phyloP scores from a whole-genome alignment of 495 filamentous ascomycete genomes.

The Xylaria intraflava region DNA sequence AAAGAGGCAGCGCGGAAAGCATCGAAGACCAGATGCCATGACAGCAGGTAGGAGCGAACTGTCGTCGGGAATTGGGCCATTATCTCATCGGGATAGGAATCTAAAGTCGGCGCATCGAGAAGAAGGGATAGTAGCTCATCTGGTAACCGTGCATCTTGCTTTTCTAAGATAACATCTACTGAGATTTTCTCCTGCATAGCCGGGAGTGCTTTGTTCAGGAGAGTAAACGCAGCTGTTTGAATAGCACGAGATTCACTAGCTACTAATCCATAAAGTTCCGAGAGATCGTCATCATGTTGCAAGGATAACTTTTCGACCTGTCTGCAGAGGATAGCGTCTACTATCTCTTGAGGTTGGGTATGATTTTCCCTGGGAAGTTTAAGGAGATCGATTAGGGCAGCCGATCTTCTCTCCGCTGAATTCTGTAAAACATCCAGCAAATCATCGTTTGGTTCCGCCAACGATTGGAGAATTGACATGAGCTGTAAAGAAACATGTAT shows the following conservation, averaged over 20 bases:
- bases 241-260: conserved; percentile 67
- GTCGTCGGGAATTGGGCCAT: conserved; percentile 47
- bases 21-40: conserved; percentile 88
- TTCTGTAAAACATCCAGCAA: conserved; percentile 64
- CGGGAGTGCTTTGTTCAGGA: conserved; percentile 74
- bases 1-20: conserved; percentile 74
- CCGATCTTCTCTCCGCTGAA: conserved; percentile 40
- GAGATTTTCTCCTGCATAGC: conserved; percentile 73
- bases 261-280: conserved; percentile 62
- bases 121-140: conserved; percentile 66
- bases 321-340: conserved; percentile 61
- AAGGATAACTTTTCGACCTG: conserved; percentile 54
- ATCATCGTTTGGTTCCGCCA: conserved; percentile 75
- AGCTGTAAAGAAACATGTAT: conserved; percentile 68
- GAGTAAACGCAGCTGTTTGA: conserved; percentile 71
- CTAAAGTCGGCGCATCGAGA: conserved; percentile 43
- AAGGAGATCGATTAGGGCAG: conserved; percentile 56
- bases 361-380: conserved; percentile 34
- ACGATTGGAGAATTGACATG: conserved; percentile 49
- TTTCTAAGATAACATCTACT: conserved; percentile 71
- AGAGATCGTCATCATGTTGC: conserved; percentile 47
- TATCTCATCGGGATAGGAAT: conserved; percentile 37
- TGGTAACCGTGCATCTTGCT: conserved; percentile 59
- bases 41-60: conserved; percentile 72
- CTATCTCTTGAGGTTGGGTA: conserved; percentile 43